Conservation (phyloP, 129 eudicot genomes). For the Silybum marianum region DNA sequence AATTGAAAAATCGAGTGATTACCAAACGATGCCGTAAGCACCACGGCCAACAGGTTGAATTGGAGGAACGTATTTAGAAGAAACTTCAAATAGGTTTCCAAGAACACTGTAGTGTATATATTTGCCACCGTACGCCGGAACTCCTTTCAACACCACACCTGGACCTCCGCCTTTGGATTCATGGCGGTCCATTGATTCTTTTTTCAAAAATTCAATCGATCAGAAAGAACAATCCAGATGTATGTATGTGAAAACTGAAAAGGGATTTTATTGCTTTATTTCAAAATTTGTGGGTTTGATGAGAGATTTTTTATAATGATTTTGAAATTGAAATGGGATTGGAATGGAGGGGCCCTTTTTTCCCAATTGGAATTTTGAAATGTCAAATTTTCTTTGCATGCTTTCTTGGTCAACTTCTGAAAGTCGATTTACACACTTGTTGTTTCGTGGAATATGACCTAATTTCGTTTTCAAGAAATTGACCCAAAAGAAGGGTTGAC, state of each 20-base stretch:
- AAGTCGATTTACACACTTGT: slow-evolving; percentile 9
- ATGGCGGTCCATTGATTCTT: slow-evolving; percentile 12
- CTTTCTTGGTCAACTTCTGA: slow-evolving; percentile 2
- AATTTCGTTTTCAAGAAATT: not conserved
- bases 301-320: slow-evolving; percentile 1
- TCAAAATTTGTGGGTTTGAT: not conserved
- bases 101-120: slow-evolving; percentile 58
- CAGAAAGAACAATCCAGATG: too few relatives aligned
- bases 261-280: not conserved
- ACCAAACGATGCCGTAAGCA: slow-evolving; percentile 89
- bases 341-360: not conserved
- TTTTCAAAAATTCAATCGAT: not conserved
- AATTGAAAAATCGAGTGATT: not conserved
- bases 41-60: slow-evolving; percentile 82
- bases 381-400: slow-evolving; percentile 5
- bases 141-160: slow-evolving; percentile 39
- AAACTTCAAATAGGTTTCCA: slow-evolving; percentile 70
- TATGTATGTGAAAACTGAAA: not conserved
- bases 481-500: slow-evolving; percentile 2
- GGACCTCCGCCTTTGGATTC: slow-evolving; percentile 17
- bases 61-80: slow-evolving; percentile 72
- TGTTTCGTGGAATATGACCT: not conserved
- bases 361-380: slow-evolving; percentile 15
- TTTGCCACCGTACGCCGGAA: slow-evolving; percentile 55
- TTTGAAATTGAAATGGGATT: not conserved